These are phyloP conservation scores for Boletus fagicola DNA, from an alignment of 768 basidiomycete species.

Conservation along the genomic window DNA sequence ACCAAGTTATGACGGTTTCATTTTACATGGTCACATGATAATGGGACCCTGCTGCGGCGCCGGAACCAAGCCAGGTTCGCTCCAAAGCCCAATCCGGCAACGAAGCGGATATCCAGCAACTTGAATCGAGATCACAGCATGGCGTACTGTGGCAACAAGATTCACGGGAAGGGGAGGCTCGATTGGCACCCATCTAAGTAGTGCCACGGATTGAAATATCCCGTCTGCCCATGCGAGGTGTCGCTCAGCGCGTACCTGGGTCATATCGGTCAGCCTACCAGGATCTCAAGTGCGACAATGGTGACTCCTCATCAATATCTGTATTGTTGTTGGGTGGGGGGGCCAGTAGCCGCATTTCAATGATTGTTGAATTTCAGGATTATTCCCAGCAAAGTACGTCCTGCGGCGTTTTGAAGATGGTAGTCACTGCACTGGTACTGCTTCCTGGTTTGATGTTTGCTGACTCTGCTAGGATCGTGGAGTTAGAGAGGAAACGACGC, in stretches of 20 bases:
- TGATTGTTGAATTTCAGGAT: neutral
- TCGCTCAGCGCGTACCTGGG: neutral
- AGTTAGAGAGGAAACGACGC: neutral
- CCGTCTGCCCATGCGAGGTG: neutral
- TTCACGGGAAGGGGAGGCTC: neutral
- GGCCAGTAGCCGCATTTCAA: neutral
- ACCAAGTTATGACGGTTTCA: neutral
- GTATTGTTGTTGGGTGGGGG: neutral
- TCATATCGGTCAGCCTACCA: no score
- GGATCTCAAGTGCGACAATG: neutral
- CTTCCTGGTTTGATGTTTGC: neutral
- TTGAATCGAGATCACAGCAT: neutral
- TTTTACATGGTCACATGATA: neutral
- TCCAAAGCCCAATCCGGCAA: neutral
- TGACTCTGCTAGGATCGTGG: neutral
- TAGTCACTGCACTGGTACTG: neutral
- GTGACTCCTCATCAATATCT: no score
- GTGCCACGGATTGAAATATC: neutral
- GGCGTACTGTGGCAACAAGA: conserved; percentile 8
- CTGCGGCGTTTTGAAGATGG: neutral
- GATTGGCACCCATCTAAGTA: neutral
- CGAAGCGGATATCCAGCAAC: neutral
- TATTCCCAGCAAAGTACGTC: neutral
- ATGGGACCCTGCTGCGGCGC: neutral
- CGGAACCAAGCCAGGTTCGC: neutral